These are phyloP conservation scores for Colletotrichum sp. DNA, from an alignment of 2,329 filamentous ascomycete genomes.

Conservation along the genomic window DNA sequence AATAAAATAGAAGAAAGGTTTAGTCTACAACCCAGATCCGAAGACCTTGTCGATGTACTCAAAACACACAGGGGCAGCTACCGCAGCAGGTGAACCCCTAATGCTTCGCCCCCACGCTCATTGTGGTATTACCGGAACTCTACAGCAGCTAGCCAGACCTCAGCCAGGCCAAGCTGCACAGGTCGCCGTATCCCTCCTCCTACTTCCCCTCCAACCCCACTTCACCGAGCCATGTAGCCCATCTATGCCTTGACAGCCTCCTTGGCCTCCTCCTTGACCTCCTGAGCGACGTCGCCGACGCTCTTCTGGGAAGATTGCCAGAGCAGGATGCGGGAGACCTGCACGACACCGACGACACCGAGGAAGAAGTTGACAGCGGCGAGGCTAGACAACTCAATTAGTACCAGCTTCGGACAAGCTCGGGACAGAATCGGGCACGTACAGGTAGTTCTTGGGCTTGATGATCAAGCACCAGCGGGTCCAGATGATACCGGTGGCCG, in stretches of 20 bases:
- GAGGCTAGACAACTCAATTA: conserved; percentile 56
- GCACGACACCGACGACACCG: conserved; percentile 82
- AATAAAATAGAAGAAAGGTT: not conserved
- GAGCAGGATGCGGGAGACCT: conserved; percentile 77
- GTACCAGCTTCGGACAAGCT: not conserved
- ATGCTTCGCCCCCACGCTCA: not conserved
- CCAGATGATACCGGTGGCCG: conserved; percentile 94
- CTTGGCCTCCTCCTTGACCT: conserved; percentile 45
- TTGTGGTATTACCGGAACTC: not conserved
- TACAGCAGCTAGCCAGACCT: not conserved
- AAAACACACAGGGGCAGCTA: not conserved
- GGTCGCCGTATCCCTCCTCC: not conserved
- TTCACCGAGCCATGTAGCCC: not conserved
- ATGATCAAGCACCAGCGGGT: conserved; percentile 99
- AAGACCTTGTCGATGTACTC: not conserved
- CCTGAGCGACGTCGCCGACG: conserved; percentile 37
- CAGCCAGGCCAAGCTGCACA: not conserved
- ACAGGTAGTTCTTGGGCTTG: conserved; percentile 90
- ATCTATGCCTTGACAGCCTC: conserved; percentile 19
- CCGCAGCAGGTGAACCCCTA: not conserved
- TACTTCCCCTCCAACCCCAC: not conserved
- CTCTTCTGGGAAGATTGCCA: conserved; percentile 65
- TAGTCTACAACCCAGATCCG: not conserved
- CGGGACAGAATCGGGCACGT: conserved; percentile 35
- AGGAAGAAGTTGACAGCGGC: conserved; percentile 99